Evolutionary conservation across 1,284 basidiomycete species (phyloP), one percentile per base, ranked within the genome.

Genomic region (Puccinia triticina): DNA sequence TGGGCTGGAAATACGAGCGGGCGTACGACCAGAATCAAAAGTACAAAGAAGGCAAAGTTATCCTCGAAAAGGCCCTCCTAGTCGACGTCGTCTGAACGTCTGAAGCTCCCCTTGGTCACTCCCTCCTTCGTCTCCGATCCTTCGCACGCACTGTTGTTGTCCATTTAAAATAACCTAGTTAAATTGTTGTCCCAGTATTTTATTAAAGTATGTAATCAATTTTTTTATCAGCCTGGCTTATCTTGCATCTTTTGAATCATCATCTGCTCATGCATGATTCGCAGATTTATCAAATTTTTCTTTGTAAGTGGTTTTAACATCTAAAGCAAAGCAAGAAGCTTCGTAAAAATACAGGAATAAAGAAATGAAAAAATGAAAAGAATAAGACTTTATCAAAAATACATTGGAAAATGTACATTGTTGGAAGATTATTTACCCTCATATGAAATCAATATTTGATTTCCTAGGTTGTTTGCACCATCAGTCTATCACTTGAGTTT

Each of bases 31-130:
- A 89, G 11, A 90, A 91, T 18, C 96, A 99, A 89, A 95, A 94
- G 88, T 99, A 99, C 90, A 99, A 99, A 87, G 96, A 99, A 89
- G 95, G 95, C 87, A 96, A 96, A 89, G 98, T 91, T 87, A 98
- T 99, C 87, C 92, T 99, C 83, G 96, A 99, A 88, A 92, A 94
- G 86, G 93, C 93, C 86, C 90, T 95, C 85, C 92, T 96, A 85
- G 85, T 84, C 29, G 88, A 89, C 71, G 85, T 85, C n/a, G 74
- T 84, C 53, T 83, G 12, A 43, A 7, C 40, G 40, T 43, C 40
- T 43, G 77, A 80, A 81, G 8, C 11, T 14, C 37, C 26, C 37
- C 73, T 61, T 61, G 29, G 43, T 57, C 64, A 10, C 61, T 43
- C 23, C 32, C 32, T 12, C 14, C 46, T 67, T 43, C 21, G 26